These are phyloP conservation scores for Vigna reflexopilosa DNA, from an alignment of 306 rosid species.

Conservation along the genomic window DNA sequence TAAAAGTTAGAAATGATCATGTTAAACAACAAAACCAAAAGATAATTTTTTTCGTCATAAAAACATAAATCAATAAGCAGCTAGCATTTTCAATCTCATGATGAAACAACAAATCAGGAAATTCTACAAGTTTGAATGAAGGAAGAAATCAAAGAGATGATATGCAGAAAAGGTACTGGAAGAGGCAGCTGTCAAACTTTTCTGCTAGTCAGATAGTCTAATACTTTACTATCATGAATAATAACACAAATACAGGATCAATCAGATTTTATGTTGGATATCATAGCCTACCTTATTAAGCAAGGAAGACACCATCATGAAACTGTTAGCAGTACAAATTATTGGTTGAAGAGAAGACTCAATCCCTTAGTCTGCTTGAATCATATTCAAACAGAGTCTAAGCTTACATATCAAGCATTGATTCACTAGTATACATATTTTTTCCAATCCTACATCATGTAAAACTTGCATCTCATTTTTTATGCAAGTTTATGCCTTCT, in stretches of 20 bases:
- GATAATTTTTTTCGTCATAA: background rate
- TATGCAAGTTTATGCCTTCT: slow-evolving; percentile 14
- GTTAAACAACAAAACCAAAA: slow-evolving; percentile 6
- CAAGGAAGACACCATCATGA: slow-evolving; percentile 5
- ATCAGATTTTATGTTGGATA: slow-evolving; percentile 18
- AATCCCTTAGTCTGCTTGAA: slow-evolving; percentile 14
- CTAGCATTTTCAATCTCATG: background rate
- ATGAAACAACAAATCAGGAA: background rate
- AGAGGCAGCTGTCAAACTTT: background rate
- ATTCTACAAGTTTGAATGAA: background rate
- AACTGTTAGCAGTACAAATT: slow-evolving; percentile 12
- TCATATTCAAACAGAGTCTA: background rate
- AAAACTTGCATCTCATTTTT: background rate
- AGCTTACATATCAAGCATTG: slow-evolving; percentile 7
- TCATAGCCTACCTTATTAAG: background rate
- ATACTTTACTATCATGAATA: background rate
- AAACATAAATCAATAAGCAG: background rate
- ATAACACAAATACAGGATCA: background rate
- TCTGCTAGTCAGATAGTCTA: background rate
- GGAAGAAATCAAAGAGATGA: background rate
- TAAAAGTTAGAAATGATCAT: slow-evolving; percentile 2
- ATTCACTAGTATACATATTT: slow-evolving; percentile 6
- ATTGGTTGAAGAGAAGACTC: slow-evolving; percentile 17
- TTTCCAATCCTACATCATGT: background rate
- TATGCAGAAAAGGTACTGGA: background rate